Percentiles rank a stretch among this genome's conserved stretches.
phyloP scores from a whole-genome alignment of 192 early-diverging fungal genomes.

The Martensiomyces pterosporus region DNA sequence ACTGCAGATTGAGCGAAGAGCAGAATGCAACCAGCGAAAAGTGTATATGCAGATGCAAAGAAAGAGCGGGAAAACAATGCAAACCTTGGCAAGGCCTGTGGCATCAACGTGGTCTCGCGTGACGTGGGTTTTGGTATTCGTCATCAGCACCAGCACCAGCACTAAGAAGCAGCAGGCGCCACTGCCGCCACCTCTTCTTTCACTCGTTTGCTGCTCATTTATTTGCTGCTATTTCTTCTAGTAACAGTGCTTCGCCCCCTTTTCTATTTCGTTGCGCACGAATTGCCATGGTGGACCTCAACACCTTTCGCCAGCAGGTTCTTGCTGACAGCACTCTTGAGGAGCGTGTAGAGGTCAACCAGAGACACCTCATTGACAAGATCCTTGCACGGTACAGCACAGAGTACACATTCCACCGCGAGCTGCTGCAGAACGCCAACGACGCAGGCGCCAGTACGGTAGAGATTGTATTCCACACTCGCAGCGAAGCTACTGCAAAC shows the following conservation, averaged over 20 bases:
- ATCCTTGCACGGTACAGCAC: slow-evolving; percentile 83
- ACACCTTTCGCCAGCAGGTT: slow-evolving; percentile 48
- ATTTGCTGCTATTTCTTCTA: no score
- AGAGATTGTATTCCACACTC: slow-evolving; percentile 58
- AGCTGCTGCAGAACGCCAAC: slow-evolving; percentile 72
- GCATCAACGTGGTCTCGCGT: no score
- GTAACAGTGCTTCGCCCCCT: no score
- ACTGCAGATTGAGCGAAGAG: neutral
- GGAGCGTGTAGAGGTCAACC: slow-evolving; percentile 74
- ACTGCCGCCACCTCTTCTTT: no score
- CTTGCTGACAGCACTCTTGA: slow-evolving; percentile 50
- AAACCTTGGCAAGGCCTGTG: neutral
- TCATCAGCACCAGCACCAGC: no score
- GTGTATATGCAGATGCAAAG: no score
- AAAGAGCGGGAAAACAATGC: neutral
- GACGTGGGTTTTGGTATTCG: no score
- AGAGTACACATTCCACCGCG: slow-evolving; percentile 80
- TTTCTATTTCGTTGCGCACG: no score
- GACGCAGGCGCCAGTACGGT: slow-evolving; percentile 65
- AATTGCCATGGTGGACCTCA: slow-evolving; percentile 30
- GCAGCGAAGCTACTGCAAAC: neutral
- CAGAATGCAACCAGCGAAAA: neutral
- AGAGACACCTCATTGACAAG: slow-evolving; percentile 89
- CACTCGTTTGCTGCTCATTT: no score
- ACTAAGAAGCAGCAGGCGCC: no score